Base-by-base conservation (phyloP, 495 filamentous ascomycete genomes). In the Penicillium flavigenum region DNA sequence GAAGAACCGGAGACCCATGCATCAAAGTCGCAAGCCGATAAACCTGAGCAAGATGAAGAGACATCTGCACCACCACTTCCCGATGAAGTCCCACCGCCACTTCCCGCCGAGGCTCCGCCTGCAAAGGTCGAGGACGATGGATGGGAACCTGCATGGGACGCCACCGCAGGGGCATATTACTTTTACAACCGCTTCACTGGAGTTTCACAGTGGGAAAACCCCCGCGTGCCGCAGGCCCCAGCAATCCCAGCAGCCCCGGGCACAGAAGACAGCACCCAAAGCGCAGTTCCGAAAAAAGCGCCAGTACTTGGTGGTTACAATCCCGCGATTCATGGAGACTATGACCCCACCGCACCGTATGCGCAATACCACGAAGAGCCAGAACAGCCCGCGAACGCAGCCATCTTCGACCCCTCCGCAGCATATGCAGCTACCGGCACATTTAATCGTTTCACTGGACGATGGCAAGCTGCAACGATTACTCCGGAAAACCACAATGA, bases 381-480 rank as follows among this genome's bases (percentile, higher is more conserved):
- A 63, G 45, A 8, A 17, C 14, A 68, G 70, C 60, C 63, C 46
- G 62, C 70, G 6, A 66, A 69, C 3, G 57, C 59, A 3, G 22
- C 66, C 0, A 59, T 45, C 5, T 51, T 61, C 44, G 79, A 79
- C 51, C 62, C 70, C 29, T 54, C 69, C 3, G 62, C 68, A 11
- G 67, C 72, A 14, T 96, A 96, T 66, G 76, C 79, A 11, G 80
- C 85, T 1, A 83, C 81, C 0, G 94, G 83, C 6, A 74, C 81
- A 11, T 98, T 98, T 83, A 98, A 98, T 68, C 89, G 92, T 39
- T 93, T 91, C 72, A 96, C 92, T 3, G 95, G 94, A 10, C 81
- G 85, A 59, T 97, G 88, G 79, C 94, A 97, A 73, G 75, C 78
- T 19, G 63, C 71, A 5, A 64, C 71, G 9, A 76, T 85, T 58